phyloP scores from a whole-genome alignment of 805 yeast species.

The Schwanniomyces sp. region DNA sequence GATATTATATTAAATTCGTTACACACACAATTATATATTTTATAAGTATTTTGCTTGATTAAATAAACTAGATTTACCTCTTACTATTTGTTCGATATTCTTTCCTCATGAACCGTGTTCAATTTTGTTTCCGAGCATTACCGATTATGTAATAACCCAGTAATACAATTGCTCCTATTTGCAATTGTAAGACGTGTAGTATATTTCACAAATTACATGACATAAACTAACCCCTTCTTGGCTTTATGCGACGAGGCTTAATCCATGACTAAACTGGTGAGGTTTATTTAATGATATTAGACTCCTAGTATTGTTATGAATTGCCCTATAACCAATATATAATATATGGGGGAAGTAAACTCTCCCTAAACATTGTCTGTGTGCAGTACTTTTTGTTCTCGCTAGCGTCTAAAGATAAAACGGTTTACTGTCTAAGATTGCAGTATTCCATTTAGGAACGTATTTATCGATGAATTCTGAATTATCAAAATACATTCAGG shows the following conservation, averaged over 20 bases:
- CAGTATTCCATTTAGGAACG: not conserved
- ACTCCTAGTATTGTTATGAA: too few relatives aligned
- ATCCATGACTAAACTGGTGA: too few relatives aligned
- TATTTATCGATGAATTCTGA: constrained; percentile 2
- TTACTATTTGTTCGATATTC: not conserved
- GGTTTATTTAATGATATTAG: too few relatives aligned
- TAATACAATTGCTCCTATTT: constrained; percentile 1
- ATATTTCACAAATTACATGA: not conserved
- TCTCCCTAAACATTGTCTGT: too few relatives aligned
- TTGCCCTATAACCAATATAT: too few relatives aligned
- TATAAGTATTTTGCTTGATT: not conserved
- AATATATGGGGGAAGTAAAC: too few relatives aligned
- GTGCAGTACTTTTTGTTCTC: too few relatives aligned
- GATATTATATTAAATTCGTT: not conserved
- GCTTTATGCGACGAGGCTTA: not conserved
- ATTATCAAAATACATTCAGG: constrained; percentile 20
- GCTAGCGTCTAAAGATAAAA: too few relatives aligned
- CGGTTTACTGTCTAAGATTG: too few relatives aligned
- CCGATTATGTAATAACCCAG: constrained; percentile 1
- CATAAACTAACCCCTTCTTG: not conserved
- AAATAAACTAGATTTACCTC: not conserved
- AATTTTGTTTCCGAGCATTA: not conserved
- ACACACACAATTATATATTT: not conserved
- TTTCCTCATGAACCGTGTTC: constrained; percentile 1
- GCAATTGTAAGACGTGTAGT: not conserved